A percentile compares a stretch with the other conserved stretches of the same genome.
phyloP scores from a whole-genome alignment of 2,329 filamentous ascomycete species.

The Aphanocladium album region DNA sequence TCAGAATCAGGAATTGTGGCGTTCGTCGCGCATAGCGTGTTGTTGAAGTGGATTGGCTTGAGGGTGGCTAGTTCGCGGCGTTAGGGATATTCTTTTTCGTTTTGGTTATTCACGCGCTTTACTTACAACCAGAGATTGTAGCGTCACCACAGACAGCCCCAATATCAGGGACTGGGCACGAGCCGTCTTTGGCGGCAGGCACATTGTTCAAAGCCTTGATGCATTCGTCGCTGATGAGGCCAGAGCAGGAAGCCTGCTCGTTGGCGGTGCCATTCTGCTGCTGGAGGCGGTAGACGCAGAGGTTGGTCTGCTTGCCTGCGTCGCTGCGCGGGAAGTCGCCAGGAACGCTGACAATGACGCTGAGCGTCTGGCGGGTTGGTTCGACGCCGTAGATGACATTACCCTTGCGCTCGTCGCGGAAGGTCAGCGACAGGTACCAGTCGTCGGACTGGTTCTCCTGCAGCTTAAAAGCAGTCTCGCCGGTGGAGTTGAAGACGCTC shows the following conservation, averaged over 20 bases:
- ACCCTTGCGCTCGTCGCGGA: conserved; percentile 6
- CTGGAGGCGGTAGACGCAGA: conserved; percentile 11
- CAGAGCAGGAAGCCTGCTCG: conserved; percentile 1
- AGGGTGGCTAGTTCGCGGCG: not conserved
- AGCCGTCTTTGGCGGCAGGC: not conserved
- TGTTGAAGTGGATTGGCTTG: conserved; percentile 1
- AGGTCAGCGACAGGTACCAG: conserved; percentile 8
- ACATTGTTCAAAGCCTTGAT: conserved; percentile 1
- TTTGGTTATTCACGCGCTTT: not conserved
- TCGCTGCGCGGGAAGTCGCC: not conserved
- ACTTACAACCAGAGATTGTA: conserved; percentile 5
- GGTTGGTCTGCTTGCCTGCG: not conserved
- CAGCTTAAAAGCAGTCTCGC: not conserved
- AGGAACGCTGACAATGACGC: conserved; percentile 11
- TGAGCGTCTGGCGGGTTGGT: conserved; percentile 2
- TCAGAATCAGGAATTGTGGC: conserved; percentile 2
- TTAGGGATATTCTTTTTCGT: not conserved
- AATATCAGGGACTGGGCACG: conserved; percentile 5
- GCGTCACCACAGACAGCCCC: not conserved
- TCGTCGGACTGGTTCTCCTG: not conserved
- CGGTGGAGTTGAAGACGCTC: conserved; percentile 11
- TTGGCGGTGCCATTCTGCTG: not conserved
- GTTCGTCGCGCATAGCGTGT: conserved; percentile 8
- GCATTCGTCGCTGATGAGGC: conserved; percentile 10
- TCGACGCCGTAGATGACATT: not conserved